A percentile compares a stretch with the other conserved stretches of the same genome.
Conservation (phyloP, 768 basidiomycete species). For the Mycena belliarum region DNA sequence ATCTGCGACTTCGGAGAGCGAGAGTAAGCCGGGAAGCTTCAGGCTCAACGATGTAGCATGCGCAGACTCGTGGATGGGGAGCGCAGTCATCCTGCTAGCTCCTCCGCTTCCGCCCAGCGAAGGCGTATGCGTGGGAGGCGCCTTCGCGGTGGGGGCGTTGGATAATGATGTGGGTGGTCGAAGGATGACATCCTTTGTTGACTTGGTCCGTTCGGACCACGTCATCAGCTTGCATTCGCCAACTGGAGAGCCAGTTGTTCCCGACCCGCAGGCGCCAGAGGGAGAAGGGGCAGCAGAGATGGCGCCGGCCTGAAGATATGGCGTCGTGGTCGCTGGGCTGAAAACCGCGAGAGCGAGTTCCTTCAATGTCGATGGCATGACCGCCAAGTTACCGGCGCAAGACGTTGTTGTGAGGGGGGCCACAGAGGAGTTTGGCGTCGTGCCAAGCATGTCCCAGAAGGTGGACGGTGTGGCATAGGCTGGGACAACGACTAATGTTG, state of each 20-base stretch:
- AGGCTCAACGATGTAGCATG: conserved; percentile 38
- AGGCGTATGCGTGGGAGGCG: background rate
- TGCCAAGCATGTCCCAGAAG: conserved; percentile 45
- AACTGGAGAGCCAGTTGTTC: conserved; percentile 3
- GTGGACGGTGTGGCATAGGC: conserved; percentile 29
- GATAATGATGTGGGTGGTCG: conserved; percentile 32
- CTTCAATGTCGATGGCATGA: conserved; percentile 42
- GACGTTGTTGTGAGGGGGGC: conserved; percentile 28
- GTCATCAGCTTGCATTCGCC: conserved; percentile 20
- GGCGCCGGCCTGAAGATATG: conserved; percentile 34
- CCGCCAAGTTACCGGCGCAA: conserved; percentile 30
- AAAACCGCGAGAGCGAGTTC: conserved; percentile 56
- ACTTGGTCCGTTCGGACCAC: conserved; percentile 29
- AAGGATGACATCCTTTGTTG: conserved; percentile 38
- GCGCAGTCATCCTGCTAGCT: conserved; percentile 28
- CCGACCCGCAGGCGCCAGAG: background rate
- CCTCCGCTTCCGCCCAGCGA: background rate
- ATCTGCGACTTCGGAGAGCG: conserved; percentile 51
- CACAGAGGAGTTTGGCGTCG: conserved; percentile 39
- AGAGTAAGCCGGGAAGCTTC: conserved; percentile 46
- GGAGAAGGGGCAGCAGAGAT: conserved; percentile 16
- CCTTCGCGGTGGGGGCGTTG: conserved; percentile 13
- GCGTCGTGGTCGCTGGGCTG: conserved; percentile 47
- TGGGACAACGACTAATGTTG: conserved; percentile 34
- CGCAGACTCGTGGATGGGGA: conserved; percentile 26